Evolutionary conservation across 805 yeast species (phyloP).

Genomic region (Yarrowia hollandica): DNA sequence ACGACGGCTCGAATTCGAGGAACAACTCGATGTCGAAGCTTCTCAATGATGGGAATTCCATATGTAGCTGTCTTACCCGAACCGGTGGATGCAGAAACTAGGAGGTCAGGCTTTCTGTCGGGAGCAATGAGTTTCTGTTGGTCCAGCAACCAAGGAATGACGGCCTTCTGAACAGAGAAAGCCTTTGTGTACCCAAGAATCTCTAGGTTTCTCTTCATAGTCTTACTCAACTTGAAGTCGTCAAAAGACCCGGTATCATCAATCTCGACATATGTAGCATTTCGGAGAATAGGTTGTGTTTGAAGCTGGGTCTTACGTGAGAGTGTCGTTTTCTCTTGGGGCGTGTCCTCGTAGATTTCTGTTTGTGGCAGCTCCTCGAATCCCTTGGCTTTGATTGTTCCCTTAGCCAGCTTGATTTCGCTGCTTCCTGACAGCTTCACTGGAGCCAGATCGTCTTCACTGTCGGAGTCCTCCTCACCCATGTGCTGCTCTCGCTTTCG

Average conservation of each 20-base stretch:
- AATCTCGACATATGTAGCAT: conserved; percentile 54
- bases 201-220: conserved; percentile 50
- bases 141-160: conserved; percentile 57
- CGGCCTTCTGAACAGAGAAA: conserved; percentile 74
- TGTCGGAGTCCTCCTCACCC: conserved; percentile 28
- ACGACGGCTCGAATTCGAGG: conserved; percentile 75
- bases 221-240: conserved; percentile 44
- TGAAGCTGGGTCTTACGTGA: conserved; percentile 46
- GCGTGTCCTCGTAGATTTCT: conserved; percentile 34
- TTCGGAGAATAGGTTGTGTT: conserved; percentile 29
- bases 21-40: conserved; percentile 60
- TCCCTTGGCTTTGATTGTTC: conserved; percentile 31
- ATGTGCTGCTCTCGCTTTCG: conserved; percentile 23
- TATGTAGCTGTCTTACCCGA: conserved; percentile 95
- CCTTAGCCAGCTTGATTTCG: conserved; percentile 25
- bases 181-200: conserved; percentile 54
- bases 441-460: conserved; percentile 26
- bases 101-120: conserved; percentile 53
- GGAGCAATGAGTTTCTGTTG: conserved; percentile 42
- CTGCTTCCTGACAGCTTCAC: conserved; percentile 33
- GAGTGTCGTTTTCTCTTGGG: conserved; percentile 45
- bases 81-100: conserved; percentile 94
- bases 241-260: conserved; percentile 50
- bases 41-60: conserved; percentile 75
- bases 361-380: conserved; percentile 34